phyloP scores from a whole-genome alignment of 139 green algal genomes.

The Chlamydomonas incerta region DNA sequence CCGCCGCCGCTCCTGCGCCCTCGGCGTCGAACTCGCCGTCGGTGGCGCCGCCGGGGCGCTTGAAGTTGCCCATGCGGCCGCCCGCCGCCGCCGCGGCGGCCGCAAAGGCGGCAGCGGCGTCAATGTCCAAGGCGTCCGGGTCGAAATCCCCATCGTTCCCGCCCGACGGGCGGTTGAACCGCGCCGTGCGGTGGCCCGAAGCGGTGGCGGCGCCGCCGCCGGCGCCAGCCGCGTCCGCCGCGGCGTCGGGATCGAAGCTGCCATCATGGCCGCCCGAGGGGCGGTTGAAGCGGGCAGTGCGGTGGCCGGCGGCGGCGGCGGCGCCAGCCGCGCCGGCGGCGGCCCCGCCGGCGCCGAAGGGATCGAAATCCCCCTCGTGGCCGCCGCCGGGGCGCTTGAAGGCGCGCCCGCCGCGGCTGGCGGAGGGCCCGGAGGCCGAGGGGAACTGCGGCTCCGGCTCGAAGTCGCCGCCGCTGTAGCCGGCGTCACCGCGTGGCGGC shows the following conservation, averaged over 20 bases:
- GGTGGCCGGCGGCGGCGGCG: background rate
- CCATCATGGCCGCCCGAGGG: background rate
- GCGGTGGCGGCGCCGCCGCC: background rate
- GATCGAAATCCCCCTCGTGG: background rate
- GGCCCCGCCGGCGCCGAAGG: background rate
- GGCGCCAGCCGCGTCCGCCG: background rate
- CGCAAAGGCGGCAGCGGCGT: background rate
- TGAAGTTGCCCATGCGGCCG: background rate
- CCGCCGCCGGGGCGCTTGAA: conserved; percentile 8
- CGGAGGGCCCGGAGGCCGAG: too few relatives aligned
- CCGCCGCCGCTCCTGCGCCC: background rate
- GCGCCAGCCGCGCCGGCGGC: background rate
- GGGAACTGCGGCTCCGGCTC: too few relatives aligned
- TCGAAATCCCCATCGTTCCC: background rate
- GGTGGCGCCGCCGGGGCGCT: background rate
- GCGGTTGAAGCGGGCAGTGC: background rate
- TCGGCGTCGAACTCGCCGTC: background rate
- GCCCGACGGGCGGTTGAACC: background rate
- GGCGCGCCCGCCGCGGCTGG: too few relatives aligned
- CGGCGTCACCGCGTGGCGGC: background rate
- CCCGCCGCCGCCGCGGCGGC: background rate
- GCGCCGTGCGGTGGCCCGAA: background rate
- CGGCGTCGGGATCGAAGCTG: background rate
- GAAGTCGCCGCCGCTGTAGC: too few relatives aligned
- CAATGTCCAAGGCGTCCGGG: too few relatives aligned